phyloP scores from a whole-genome alignment of 2,329 filamentous ascomycete species.

The Ophiostoma piceae region DNA sequence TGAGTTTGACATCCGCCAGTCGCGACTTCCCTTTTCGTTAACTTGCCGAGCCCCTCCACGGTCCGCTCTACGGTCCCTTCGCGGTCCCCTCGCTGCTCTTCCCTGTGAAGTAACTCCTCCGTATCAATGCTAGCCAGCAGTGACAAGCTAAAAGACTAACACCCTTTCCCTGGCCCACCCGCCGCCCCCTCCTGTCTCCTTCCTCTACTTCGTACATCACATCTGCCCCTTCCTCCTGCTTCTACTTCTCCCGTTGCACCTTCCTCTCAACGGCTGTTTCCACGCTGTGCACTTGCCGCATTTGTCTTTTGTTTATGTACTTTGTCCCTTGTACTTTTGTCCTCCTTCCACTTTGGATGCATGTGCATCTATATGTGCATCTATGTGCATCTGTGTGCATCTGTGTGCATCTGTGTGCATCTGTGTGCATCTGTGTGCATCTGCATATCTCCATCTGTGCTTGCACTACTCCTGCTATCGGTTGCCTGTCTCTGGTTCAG shows the following conservation, averaged over 20 bases:
- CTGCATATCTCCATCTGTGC: not conserved
- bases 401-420: not conserved
- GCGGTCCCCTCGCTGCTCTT: not conserved
- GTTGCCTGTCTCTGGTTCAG: not conserved
- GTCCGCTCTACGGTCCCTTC: not conserved
- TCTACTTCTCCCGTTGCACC: not conserved
- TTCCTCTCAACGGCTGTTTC: not conserved
- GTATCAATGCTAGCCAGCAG: not conserved
- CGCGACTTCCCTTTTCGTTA: constrained; percentile 13
- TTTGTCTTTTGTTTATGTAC: not conserved
- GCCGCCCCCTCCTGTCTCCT: not conserved
- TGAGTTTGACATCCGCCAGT: not conserved
- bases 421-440: not conserved
- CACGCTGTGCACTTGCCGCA: not conserved
- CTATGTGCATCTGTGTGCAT: not conserved
- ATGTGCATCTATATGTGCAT: not conserved
- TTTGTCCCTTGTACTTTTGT: not conserved
- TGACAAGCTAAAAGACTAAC: not conserved
- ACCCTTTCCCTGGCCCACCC: not conserved
- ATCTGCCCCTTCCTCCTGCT: not conserved
- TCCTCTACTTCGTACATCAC: not conserved
- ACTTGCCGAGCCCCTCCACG: constrained; percentile 13
- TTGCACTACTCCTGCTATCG: not conserved
- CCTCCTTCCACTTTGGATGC: not conserved
- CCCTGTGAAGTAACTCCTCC: not conserved